Percentiles rank a stretch among this genome's conserved stretches.
Evolutionary conservation across 164 flowering plant species (phyloP).

Genomic region (Warburgia ugandensis): DNA sequence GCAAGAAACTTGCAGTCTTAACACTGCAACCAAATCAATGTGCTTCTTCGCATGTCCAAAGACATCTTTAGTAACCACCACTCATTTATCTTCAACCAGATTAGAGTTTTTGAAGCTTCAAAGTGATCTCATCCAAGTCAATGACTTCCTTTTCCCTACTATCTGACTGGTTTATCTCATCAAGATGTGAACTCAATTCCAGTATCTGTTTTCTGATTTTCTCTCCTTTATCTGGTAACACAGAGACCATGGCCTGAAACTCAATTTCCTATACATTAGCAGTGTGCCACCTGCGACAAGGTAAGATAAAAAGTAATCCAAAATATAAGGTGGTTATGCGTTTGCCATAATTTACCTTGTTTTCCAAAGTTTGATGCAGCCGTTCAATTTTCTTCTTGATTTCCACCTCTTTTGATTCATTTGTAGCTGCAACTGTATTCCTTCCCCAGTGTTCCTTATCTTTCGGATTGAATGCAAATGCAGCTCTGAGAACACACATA

Average conservation of each 20-base stretch:
- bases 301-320: not conserved
- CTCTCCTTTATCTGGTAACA: slow-evolving; percentile 67
- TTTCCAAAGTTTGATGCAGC: slow-evolving; percentile 36
- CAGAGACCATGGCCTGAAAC: slow-evolving; percentile 49
- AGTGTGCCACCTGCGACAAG: not conserved
- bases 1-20: no score
- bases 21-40: no score
- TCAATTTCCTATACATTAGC: not conserved
- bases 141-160: slow-evolving; percentile 29
- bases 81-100: no score
- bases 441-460: slow-evolving; percentile 36
- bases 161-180: slow-evolving; percentile 26
- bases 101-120: slow-evolving; percentile 25
- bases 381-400: slow-evolving; percentile 56
- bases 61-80: no score
- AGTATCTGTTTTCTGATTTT: slow-evolving; percentile 52
- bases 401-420: slow-evolving; percentile 40
- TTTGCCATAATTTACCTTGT: slow-evolving; percentile 41
- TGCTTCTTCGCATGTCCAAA: no score
- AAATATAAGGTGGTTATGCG: not conserved
- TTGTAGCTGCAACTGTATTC: slow-evolving; percentile 17
- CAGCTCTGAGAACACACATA: slow-evolving; percentile 31
- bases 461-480: slow-evolving; percentile 76
- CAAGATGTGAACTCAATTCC: slow-evolving; percentile 47
- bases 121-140: slow-evolving; percentile 52